phyloP scores from a whole-genome alignment of 352 stramenopile species.

The Phytopythium kandeliae region DNA sequence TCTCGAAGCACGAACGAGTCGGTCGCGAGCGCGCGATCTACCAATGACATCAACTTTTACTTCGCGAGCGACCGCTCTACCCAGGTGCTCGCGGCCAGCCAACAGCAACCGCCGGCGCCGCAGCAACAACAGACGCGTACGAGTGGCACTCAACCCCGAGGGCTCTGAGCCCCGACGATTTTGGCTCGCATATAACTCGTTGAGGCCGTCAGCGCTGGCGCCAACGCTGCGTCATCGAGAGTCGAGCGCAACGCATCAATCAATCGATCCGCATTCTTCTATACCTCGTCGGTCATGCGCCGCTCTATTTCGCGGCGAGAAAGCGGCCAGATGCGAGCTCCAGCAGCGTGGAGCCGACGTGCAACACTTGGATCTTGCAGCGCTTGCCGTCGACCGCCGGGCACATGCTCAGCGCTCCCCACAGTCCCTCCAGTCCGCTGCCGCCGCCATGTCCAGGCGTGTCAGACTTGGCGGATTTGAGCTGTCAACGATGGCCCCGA shows the following conservation, averaged over 20 bases:
- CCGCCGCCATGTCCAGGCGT: neutral
- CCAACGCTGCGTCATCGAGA: neutral
- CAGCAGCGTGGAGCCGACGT: conserved; percentile 55
- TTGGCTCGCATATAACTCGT: conserved; percentile 1
- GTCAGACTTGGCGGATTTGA: no score
- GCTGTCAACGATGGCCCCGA: no score
- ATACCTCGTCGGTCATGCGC: no score
- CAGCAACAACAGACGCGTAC: neutral
- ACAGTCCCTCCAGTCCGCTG: conserved; percentile 51
- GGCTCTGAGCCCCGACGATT: neutral
- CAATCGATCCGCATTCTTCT: neutral
- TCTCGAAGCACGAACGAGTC: conserved; percentile 33
- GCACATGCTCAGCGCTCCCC: conserved; percentile 71
- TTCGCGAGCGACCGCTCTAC: conserved; percentile 24
- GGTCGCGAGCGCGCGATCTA: conserved; percentile 46
- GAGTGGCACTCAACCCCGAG: neutral
- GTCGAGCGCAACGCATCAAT: neutral
- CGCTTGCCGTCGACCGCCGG: conserved; percentile 57
- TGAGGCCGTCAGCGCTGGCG: neutral
- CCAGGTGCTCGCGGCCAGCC: neutral
- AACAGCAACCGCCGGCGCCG: neutral
- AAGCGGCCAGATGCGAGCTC: conserved; percentile 63
- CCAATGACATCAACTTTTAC: conserved; percentile 48
- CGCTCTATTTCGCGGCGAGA: conserved; percentile 11
- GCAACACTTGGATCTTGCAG: conserved; percentile 58